phyloP scores from a whole-genome alignment of 345 rosid genomes.

The Iberis pinnata region DNA sequence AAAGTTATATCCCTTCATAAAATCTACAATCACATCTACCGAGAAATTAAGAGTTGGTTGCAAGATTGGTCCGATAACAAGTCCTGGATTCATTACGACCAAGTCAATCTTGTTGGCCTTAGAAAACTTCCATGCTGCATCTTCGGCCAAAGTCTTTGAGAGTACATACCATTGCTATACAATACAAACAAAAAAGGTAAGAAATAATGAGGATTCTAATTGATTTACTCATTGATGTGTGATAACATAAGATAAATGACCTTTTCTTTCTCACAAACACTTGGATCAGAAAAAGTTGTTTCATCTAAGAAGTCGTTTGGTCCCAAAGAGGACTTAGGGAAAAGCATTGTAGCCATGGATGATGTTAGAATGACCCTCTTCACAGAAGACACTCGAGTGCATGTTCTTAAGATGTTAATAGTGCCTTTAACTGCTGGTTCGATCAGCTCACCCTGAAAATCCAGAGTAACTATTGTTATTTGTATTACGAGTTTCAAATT shows the following conservation, averaged over 20 bases:
- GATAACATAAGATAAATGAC: not conserved
- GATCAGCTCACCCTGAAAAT: not conserved
- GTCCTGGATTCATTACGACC: not conserved
- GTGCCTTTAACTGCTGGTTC: not conserved
- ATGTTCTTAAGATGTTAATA: not conserved
- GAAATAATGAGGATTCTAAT: not conserved
- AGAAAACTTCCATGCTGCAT: slow-evolving; percentile 35
- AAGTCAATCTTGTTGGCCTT: slow-evolving; percentile 32
- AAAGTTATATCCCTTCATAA: slow-evolving; percentile 15
- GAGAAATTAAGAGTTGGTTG: slow-evolving; percentile 26
- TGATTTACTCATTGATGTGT: not conserved
- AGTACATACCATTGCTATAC: slow-evolving; percentile 31
- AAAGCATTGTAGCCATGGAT: not conserved
- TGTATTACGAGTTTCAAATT: not conserved
- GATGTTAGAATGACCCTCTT: not conserved
- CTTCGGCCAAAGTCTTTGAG: slow-evolving; percentile 33
- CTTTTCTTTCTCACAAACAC: not conserved
- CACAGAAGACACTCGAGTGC: not conserved
- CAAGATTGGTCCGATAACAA: slow-evolving; percentile 21
- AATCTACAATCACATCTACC: slow-evolving; percentile 7
- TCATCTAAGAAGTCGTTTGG: not conserved
- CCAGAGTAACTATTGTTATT: not conserved
- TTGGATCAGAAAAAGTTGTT: not conserved
- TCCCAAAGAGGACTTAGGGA: not conserved
- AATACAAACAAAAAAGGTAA: not conserved